Percentiles rank a stretch among this genome's conserved stretches.
These are phyloP conservation scores for Metschnikowia aberdeeniae DNA, from an alignment of 805 yeast genomes.

Conservation along the genomic window DNA sequence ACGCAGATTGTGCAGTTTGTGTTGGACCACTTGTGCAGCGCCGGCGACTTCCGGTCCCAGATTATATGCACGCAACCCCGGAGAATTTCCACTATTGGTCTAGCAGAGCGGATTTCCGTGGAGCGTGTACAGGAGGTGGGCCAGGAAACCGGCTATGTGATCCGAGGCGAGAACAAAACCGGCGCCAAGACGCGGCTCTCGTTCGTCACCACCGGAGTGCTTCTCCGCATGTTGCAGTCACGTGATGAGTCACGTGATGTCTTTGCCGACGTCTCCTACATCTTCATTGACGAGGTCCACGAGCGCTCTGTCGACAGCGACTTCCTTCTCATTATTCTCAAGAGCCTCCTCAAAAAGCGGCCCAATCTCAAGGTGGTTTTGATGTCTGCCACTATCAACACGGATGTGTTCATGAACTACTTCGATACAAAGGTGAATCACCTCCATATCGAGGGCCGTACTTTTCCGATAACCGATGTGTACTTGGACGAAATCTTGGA, in stretches of 20 bases:
- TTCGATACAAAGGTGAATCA: constrained; percentile 55
- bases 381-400: constrained; percentile 93
- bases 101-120: constrained; percentile 87
- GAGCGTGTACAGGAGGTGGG: constrained; percentile 69
- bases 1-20: constrained; percentile 92
- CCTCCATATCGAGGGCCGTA: constrained; percentile 86
- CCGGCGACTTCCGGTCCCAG: constrained; percentile 48
- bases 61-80: constrained; percentile 94
- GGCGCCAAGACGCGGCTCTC: constrained; percentile 61
- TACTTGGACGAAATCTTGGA: constrained; percentile 66
- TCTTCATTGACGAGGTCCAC: constrained; percentile 94
- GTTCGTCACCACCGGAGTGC: constrained; percentile 90
- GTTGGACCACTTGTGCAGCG: constrained; percentile 56
- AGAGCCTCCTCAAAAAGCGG: constrained; percentile 48
- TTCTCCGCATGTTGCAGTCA: constrained; percentile 74
- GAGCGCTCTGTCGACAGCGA: constrained; percentile 92
- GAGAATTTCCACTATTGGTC: constrained; percentile 90
- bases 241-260: neutral
- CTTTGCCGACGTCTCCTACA: constrained; percentile 57
- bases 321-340: constrained; percentile 72
- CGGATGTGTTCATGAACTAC: constrained; percentile 59
- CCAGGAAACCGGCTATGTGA: constrained; percentile 80
- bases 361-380: constrained; percentile 64
- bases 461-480: constrained; percentile 81
- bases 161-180: constrained; percentile 83